Evolutionary conservation across 345 rosid species (phyloP).

Genomic region (Salix suchowensis): DNA sequence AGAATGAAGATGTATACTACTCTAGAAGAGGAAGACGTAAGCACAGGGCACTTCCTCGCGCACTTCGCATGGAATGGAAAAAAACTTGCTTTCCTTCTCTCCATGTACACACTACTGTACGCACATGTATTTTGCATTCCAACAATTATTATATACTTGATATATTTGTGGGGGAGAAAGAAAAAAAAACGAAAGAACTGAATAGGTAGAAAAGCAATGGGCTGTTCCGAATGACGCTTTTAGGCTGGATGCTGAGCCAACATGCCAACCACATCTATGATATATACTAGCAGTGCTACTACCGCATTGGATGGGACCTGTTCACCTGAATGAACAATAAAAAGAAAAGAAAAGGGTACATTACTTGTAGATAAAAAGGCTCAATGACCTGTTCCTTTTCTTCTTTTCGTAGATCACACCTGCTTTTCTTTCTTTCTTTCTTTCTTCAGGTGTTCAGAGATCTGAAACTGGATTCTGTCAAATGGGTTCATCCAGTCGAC

Average conservation of each 20-base stretch:
- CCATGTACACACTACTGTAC: background rate
- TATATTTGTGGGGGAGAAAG: background rate
- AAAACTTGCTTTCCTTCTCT: background rate
- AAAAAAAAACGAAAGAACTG: background rate
- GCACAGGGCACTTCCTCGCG: background rate
- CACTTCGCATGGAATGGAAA: too few relatives aligned
- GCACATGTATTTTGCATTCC: too few relatives aligned
- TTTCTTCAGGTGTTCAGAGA: conserved; percentile 30
- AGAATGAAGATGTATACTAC: background rate
- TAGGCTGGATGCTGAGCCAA: conserved; percentile 48
- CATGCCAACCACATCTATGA: background rate
- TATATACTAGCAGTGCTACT: background rate
- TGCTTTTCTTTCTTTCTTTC: background rate
- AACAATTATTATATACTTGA: background rate
- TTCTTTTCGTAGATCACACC: conserved; percentile 13
- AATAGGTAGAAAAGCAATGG: conserved; percentile 14
- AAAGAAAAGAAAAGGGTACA: background rate
- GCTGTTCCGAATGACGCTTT: conserved; percentile 39
- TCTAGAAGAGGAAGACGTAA: background rate
- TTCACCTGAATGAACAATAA: background rate
- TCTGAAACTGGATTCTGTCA: conserved; percentile 32
- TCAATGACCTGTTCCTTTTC: background rate
- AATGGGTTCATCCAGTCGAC: conserved; percentile 59
- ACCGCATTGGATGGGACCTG: conserved; percentile 3
- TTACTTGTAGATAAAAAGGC: conserved; percentile 2